Percentiles rank a stretch among this genome's conserved stretches.
Conservation (phyloP, 2,329 filamentous ascomycete genomes). For the Phoma herbarum region DNA sequence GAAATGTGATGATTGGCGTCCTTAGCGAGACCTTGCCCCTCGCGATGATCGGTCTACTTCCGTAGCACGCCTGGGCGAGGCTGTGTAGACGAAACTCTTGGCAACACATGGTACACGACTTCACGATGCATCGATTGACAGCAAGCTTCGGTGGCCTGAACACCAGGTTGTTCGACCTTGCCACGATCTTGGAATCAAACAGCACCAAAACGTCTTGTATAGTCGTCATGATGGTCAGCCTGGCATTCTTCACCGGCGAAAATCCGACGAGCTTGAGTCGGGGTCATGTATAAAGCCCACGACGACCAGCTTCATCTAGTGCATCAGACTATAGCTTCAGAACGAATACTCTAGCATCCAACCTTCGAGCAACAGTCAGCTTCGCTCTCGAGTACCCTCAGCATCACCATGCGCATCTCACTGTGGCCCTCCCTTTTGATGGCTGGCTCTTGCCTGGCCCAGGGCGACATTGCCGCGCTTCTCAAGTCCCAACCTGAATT, state of each 20-base stretch:
- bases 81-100: constrained; percentile 17
- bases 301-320: background rate
- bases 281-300: constrained; percentile 22
- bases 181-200: constrained; percentile 8
- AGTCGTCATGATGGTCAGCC: constrained; percentile 18
- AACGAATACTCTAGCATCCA: background rate
- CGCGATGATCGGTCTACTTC: background rate
- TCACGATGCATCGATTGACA: constrained; percentile 15
- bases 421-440: constrained; percentile 29
- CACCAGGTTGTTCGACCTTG: background rate
- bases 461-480: constrained; percentile 44
- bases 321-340: constrained; percentile 8
- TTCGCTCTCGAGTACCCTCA: background rate
- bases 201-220: constrained; percentile 18
- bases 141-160: constrained; percentile 10
- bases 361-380: background rate
- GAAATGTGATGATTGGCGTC: background rate
- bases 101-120: constrained; percentile 3
- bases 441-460: constrained; percentile 35
- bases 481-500: constrained; percentile 45
- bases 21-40: background rate
- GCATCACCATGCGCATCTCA: constrained; percentile 32
- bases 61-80: constrained; percentile 15
- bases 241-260: background rate
- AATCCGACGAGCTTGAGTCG: constrained; percentile 1